Base-by-base conservation (phyloP, 163 green algal genomes). In the Chlorella variabilis region DNA sequence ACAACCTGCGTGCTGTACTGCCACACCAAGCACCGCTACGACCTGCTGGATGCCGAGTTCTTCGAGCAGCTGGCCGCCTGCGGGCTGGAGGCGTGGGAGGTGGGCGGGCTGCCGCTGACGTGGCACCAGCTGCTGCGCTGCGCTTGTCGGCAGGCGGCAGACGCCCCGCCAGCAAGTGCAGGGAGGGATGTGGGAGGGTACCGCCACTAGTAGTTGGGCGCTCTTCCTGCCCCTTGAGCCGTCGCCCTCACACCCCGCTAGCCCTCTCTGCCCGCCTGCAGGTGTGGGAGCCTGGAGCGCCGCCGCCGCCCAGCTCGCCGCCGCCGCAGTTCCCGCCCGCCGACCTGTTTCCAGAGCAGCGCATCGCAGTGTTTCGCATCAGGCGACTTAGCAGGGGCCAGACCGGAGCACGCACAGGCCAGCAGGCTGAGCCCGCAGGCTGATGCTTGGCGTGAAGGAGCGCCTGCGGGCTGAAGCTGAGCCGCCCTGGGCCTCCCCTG, bases 331-430 rank as follows among this genome's bases (percentile, higher is more conserved):
- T 85, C 49, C 80, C 80, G 45, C 80, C 91, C 0, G 88, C 78
- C 8, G 84, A 88, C 38, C 66, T 94, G 3, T 94, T 90, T 38
- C 89, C 90, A 2, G 87, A 93, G 4, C 88, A 90, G 86, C 78
- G 89, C n/a, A 86, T 88, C 9, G 89, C 83, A 4, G 75, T 93
- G 31, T 93, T 84, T 78, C 75, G 67, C 71, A 91, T 92, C 70
- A 79, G 20, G n/a, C n/a, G n/a, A n/a, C n/a, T n/a, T n/a, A n/a
- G n/a, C n/a, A n/a, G n/a, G n/a, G n/a, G n/a, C 23, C 31, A 38
- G 58, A 15, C 49, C 11, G 36, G 25, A 73, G 38, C 27, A 21
- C 36, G 17, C 23, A 39, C 38, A 54, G 15, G 45, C 11, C 45
- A 54, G 45, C 45, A 54, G 45, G 15, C 20, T 62, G 54, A 62